phyloP scores from a whole-genome alignment of 176 grass and related monocot species.

The Paspalum notatum region DNA sequence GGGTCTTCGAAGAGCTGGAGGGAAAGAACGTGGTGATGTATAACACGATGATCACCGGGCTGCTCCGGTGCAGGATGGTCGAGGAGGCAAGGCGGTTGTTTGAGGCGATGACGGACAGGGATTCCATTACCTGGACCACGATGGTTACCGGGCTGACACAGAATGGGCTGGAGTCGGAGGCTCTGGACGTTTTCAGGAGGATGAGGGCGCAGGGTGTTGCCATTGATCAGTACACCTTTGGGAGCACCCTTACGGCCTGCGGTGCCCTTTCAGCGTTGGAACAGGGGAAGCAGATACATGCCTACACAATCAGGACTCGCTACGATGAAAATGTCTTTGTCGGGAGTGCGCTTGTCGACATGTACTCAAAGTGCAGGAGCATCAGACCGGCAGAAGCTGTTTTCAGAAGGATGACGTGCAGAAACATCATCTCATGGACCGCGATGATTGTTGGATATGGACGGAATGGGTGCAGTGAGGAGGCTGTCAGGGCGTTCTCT shows the following conservation, averaged over 20 bases:
- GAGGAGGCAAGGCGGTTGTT: constrained; percentile 40
- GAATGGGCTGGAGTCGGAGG: constrained; percentile 53
- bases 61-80: constrained; percentile 61
- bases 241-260: constrained; percentile 62
- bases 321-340: constrained; percentile 62
- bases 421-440: constrained; percentile 75
- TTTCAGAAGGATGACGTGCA: constrained; percentile 51
- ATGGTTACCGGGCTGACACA: constrained; percentile 66
- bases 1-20: constrained; percentile 48
- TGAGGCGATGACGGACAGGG: constrained; percentile 46
- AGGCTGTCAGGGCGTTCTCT: constrained; percentile 50
- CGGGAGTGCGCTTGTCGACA: constrained; percentile 63
- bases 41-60: constrained; percentile 59
- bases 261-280: constrained; percentile 50
- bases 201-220: constrained; percentile 47
- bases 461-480: constrained; percentile 64
- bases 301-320: constrained; percentile 58
- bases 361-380: constrained; percentile 69
- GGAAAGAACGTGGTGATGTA: constrained; percentile 56
- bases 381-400: constrained; percentile 51
- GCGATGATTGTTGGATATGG: constrained; percentile 72
- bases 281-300: constrained; percentile 60
- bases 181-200: constrained; percentile 55
- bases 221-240: constrained; percentile 72
- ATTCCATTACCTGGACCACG: constrained; percentile 64